Evolutionary conservation across 352 stramenopile species (phyloP), one percentile per base, ranked within the genome.

Genomic region (Pythium coloratum): DNA sequence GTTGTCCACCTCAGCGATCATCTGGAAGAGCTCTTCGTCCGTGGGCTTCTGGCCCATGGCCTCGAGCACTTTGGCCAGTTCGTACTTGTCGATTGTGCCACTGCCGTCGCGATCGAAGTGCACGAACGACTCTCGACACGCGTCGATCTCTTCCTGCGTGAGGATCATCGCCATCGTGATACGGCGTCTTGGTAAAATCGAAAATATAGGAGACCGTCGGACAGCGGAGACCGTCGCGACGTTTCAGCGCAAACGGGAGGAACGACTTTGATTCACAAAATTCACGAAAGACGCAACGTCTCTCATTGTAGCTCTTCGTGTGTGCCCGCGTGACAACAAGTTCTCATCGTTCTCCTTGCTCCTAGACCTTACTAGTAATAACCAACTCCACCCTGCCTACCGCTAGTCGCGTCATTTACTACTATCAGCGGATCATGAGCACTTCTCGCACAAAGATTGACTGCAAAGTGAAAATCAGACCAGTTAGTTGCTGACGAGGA

Each of bases 11-110:
- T 99, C 95, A 18, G 82, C 94, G 71, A 98, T 98, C 92, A 98
- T 97, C 71, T 98, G 94, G 73, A 99, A 99, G 12, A 99, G 79
- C 78, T 99, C 96, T 61, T 99, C 96, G 68, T 99, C 97, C 0
- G 93, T 99, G 0, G 94, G 95, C 57, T 97, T 96, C 76, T 99
- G 95, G 0, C 96, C 96, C 93, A 99, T 99, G 28, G 93, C 94
- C 75, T 99, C 96, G 36, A 99, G 81, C 61, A 99, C 97, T 63
- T 98, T 94, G 8, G 89, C 80, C 33, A 98, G 76, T 69, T 98
- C 83, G 60, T 94, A 91, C 67, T 98, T 95, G 83, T 99, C 96
- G 58, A 99, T 99, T 33, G 92, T 98, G 14, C 96, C 86, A 36
- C 82, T 95, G n/a, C 86, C 80, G 72, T 99, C 97, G 69, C 97